A percentile compares a stretch with the other conserved stretches of the same genome.
Evolutionary conservation across 495 filamentous ascomycete genomes (phyloP).

Genomic region (Coniosporium apollinis): DNA sequence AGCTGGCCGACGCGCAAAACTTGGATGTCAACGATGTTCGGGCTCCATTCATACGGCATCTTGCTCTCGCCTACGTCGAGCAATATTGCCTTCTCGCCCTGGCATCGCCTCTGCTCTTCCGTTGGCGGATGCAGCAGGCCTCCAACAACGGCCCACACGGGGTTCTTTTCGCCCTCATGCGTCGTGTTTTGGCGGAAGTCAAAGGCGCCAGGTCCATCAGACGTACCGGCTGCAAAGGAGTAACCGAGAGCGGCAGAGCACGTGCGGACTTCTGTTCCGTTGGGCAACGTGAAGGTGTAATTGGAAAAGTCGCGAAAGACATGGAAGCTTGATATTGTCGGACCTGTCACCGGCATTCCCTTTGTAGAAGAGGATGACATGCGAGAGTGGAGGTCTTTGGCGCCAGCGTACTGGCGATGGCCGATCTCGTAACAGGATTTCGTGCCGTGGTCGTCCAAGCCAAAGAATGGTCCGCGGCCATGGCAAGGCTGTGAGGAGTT

Average conservation of each 20-base stretch:
- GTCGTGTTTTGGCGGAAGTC: constrained; percentile 85
- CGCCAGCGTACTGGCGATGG: constrained; percentile 20
- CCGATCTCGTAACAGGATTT: constrained; percentile 29
- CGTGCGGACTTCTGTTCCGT: constrained; percentile 53
- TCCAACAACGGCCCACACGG: constrained; percentile 66
- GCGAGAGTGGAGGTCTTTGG: constrained; percentile 15
- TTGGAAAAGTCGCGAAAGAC: constrained; percentile 39
- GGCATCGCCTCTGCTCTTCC: constrained; percentile 57
- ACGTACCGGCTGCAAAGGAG: constrained; percentile 87
- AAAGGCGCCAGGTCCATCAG: constrained; percentile 82
- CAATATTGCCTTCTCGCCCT: constrained; percentile 72
- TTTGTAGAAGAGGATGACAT: constrained; percentile 1
- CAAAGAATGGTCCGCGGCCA: constrained; percentile 70
- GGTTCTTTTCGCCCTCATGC: constrained; percentile 56
- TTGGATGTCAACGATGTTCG: constrained; percentile 89
- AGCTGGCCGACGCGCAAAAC: constrained; percentile 76
- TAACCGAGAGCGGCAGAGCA: constrained; percentile 90
- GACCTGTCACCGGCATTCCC: constrained; percentile 19
- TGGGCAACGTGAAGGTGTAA: constrained; percentile 57
- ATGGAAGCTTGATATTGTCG: constrained; percentile 20
- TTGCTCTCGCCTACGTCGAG: constrained; percentile 74
- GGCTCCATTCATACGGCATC: constrained; percentile 73
- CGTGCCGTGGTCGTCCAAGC: constrained; percentile 27
- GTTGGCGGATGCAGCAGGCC: constrained; percentile 54
- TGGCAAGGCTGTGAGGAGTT: constrained; percentile 65